Evolutionary conservation across 2,329 filamentous ascomycete genomes (phyloP).

Genomic region (Lachnellula arida): DNA sequence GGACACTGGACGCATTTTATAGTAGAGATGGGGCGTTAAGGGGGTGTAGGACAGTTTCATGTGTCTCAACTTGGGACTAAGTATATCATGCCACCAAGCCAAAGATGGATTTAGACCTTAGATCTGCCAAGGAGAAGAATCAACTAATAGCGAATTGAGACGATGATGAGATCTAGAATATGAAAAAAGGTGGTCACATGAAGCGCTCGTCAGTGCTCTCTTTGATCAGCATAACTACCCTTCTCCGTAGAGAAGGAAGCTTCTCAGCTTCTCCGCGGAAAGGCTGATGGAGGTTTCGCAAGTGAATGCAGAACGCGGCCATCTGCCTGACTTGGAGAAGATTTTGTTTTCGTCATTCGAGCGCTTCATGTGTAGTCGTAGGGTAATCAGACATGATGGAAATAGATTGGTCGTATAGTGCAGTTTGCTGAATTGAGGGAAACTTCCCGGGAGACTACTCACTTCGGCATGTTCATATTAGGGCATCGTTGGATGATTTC

Average conservation of each 20-base stretch:
- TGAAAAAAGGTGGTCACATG: background rate
- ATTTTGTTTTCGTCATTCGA: conserved; percentile 28
- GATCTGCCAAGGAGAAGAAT: no score
- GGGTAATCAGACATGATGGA: background rate
- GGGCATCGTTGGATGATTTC: background rate
- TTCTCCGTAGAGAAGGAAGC: conserved; percentile 3
- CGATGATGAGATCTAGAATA: no score
- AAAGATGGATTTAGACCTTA: no score
- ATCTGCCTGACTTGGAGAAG: conserved; percentile 13
- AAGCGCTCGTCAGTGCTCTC: conserved; percentile 30
- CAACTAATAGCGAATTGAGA: no score
- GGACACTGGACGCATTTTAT: no score
- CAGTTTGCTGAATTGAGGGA: background rate
- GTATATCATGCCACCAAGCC: no score
- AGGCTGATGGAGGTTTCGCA: conserved; percentile 21
- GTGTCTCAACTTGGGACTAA: no score
- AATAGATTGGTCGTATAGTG: background rate
- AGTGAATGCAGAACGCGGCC: conserved; percentile 21
- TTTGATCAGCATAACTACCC: conserved; percentile 27
- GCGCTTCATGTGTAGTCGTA: conserved; percentile 5
- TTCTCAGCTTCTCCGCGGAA: conserved; percentile 18
- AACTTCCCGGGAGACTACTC: background rate
- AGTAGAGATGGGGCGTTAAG: no score
- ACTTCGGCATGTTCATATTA: background rate
- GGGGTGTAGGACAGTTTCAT: no score